phyloP scores from a whole-genome alignment of 1,139 yeast species.

The Debaryomyces psychrophilus region DNA sequence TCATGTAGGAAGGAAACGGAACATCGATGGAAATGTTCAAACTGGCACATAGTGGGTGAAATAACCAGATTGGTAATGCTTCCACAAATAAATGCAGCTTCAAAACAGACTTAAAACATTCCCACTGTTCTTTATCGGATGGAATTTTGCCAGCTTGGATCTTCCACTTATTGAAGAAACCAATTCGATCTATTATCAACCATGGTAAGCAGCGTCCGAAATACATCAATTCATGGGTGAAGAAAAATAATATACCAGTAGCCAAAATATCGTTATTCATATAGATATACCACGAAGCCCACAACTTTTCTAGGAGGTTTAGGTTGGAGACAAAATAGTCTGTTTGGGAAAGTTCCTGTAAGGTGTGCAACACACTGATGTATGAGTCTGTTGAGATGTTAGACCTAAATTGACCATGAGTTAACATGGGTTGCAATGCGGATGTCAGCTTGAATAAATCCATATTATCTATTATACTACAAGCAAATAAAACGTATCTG shows the following conservation, averaged over 20 bases:
- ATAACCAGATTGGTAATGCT: slow-evolving; percentile 93
- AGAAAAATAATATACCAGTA: slow-evolving; percentile 76
- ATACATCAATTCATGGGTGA: slow-evolving; percentile 77
- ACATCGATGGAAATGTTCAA: slow-evolving; percentile 76
- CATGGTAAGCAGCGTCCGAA: slow-evolving; percentile 86
- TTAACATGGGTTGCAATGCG: slow-evolving; percentile 15
- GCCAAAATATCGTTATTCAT: slow-evolving; percentile 79
- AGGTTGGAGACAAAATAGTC: slow-evolving; percentile 15
- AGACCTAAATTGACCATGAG: slow-evolving; percentile 7
- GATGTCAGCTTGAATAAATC: slow-evolving; percentile 15
- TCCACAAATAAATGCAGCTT: slow-evolving; percentile 87
- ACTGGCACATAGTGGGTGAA: slow-evolving; percentile 83
- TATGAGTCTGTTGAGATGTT: slow-evolving; percentile 7
- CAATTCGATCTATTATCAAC: slow-evolving; percentile 75
- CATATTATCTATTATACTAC: not conserved
- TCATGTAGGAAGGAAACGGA: slow-evolving; percentile 73
- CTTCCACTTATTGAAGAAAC: slow-evolving; percentile 76
- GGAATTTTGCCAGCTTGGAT: slow-evolving; percentile 83
- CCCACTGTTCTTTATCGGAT: slow-evolving; percentile 81
- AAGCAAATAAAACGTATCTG: not conserved
- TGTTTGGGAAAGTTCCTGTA: slow-evolving; percentile 11
- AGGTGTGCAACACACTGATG: slow-evolving; percentile 14
- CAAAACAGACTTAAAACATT: slow-evolving; percentile 82
- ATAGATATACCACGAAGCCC: slow-evolving; percentile 81
- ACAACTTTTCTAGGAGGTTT: slow-evolving; percentile 56